phyloP scores from a whole-genome alignment of 305 asterid genomes.

The Fraxinus sp. region DNA sequence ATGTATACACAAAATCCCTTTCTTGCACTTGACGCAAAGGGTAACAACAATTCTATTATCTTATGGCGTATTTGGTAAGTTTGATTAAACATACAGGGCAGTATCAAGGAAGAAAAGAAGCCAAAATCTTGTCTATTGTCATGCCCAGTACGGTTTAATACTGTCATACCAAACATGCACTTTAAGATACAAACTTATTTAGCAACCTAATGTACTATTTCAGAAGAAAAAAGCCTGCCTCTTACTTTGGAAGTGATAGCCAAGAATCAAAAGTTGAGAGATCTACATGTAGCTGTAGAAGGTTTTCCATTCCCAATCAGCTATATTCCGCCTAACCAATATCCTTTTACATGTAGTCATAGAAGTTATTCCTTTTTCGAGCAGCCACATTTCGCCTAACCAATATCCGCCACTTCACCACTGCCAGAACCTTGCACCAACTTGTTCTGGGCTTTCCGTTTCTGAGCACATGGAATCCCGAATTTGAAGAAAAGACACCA shows the following conservation, averaged over 20 bases:
- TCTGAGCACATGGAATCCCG: constrained; percentile 39
- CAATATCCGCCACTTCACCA: constrained; percentile 63
- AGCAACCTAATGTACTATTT: neutral
- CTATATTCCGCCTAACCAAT: neutral
- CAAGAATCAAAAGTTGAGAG: neutral
- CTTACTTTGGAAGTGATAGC: neutral
- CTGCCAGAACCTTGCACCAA: constrained; percentile 82
- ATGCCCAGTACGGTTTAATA: neutral
- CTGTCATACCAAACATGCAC: neutral
- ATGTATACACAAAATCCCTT: constrained; percentile 20
- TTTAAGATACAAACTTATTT: neutral
- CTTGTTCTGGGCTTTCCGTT: constrained; percentile 49
- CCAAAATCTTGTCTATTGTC: neutral
- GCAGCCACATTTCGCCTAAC: constrained; percentile 58
- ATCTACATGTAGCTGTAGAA: neutral
- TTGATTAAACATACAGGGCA: neutral
- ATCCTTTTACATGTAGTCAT: constrained; percentile 23
- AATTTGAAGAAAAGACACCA: constrained; percentile 40
- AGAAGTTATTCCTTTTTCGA: constrained; percentile 36
- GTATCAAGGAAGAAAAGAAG: neutral
- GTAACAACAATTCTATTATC: neutral
- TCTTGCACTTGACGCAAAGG: neutral
- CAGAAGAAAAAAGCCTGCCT: neutral
- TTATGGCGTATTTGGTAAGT: neutral
- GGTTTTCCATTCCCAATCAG: neutral